These are phyloP conservation scores for Cyberlindnera samutprakarnensis DNA, from an alignment of 805 yeast genomes.

Conservation along the genomic window DNA sequence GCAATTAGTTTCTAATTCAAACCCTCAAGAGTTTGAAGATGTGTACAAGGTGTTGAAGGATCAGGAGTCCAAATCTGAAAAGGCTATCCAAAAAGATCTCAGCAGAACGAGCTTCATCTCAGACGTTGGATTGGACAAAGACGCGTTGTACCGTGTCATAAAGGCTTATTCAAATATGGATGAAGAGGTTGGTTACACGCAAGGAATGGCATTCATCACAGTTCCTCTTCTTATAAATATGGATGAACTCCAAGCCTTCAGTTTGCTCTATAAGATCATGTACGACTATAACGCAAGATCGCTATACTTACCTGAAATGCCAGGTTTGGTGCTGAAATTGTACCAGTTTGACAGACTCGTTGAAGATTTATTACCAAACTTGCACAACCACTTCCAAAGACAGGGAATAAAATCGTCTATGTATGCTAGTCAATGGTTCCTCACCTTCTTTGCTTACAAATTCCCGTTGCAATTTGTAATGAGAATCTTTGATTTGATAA, in stretches of 20 bases:
- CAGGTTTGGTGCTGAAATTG: slow-evolving; percentile 76
- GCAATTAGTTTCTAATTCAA: slow-evolving; percentile 83
- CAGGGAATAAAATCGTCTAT: slow-evolving; percentile 88
- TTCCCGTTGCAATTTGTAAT: slow-evolving; percentile 86
- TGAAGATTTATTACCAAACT: slow-evolving; percentile 66
- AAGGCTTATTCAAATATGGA: slow-evolving; percentile 83
- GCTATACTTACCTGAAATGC: slow-evolving; percentile 83
- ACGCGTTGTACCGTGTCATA: slow-evolving; percentile 64
- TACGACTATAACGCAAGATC: slow-evolving; percentile 74
- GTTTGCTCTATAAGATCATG: slow-evolving; percentile 76
- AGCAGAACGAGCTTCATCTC: slow-evolving; percentile 80
- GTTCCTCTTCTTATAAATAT: slow-evolving; percentile 79
- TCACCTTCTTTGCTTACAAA: slow-evolving; percentile 90
- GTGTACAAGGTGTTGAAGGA: slow-evolving; percentile 34
- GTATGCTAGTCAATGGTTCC: slow-evolving; percentile 98
- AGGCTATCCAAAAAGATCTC: slow-evolving; percentile 73
- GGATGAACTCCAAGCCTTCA: slow-evolving; percentile 79
- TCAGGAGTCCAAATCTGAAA: slow-evolving; percentile 57
- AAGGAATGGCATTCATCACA: slow-evolving; percentile 92
- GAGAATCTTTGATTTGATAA: slow-evolving; percentile 79
- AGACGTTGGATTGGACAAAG: slow-evolving; percentile 41
- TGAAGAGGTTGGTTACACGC: slow-evolving; percentile 94
- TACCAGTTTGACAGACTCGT: slow-evolving; percentile 87
- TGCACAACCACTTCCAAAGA: slow-evolving; percentile 68
- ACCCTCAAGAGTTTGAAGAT: slow-evolving; percentile 37